Conservation (phyloP, 2,329 filamentous ascomycete species). For the Fusarium bulbicola region DNA sequence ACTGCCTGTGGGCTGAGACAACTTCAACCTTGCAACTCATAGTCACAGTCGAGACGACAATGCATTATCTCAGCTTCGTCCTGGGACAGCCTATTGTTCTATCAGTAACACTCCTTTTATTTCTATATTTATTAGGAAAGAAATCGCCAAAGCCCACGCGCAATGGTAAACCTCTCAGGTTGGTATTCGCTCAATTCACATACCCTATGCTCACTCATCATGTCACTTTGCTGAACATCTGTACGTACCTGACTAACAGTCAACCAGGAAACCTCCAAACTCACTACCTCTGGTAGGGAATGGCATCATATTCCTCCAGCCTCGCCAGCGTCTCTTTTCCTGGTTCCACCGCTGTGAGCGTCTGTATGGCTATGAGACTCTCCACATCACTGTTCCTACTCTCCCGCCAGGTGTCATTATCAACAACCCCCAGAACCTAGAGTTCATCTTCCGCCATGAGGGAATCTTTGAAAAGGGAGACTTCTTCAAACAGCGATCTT, state of each 20-base stretch:
- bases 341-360: constrained; percentile 70
- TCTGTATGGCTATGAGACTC: constrained; percentile 66
- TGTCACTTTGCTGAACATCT: neutral
- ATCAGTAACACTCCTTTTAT: neutral
- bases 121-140: constrained; percentile 5
- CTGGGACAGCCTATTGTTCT: neutral
- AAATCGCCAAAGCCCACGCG: constrained; percentile 24
- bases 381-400: constrained; percentile 69
- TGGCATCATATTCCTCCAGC: constrained; percentile 67
- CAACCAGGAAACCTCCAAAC: constrained; percentile 56
- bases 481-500: constrained; percentile 68
- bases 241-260: neutral
- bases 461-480: constrained; percentile 68
- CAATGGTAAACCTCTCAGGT: constrained; percentile 34
- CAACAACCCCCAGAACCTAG: constrained; percentile 68
- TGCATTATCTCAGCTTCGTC: constrained; percentile 28
- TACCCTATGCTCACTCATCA: neutral
- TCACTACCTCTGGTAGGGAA: constrained; percentile 67
- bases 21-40: constrained; percentile 6
- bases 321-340: constrained; percentile 66
- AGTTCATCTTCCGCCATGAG: constrained; percentile 70
- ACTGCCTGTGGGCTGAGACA: neutral
- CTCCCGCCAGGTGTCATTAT: constrained; percentile 71
- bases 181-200: neutral
- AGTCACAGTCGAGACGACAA: neutral